Base-by-base conservation (phyloP, 2,329 filamentous ascomycete species). In the Clathrospora elynae region DNA sequence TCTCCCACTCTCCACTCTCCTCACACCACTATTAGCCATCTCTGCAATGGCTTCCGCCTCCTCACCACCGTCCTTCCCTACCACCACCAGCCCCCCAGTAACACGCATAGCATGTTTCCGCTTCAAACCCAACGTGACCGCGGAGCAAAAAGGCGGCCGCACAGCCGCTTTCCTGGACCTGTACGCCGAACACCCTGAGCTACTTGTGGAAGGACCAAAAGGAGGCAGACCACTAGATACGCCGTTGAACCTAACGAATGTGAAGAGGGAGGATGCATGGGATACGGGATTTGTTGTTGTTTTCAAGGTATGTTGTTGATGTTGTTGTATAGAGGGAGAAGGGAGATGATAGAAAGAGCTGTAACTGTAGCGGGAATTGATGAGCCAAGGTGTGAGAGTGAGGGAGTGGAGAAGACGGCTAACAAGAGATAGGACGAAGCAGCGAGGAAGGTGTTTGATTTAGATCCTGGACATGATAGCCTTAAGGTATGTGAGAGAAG, bases 221-320 rank as follows among this genome's bases (percentile, higher is more conserved):
- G 61, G 56, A 4, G 59, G 61, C 0, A 40, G 42, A 5, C 59
- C 58, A 18, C 22, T 62, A 23, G 32, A 58, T 19, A 62, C 58
- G 22, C 51, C 53, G 24, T 33, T 60, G 3, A 46, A 57, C 2
- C 13, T 63, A 37, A 61, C 55, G 10, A 43, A 53, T 19, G 56
- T 63, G 6, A 52, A 58, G 42, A 46, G 58, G 33, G 59, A 61
- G 25, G 44, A 28, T 14, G 49, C 19, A 0, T 61, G 61, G 61
- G 61, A 64, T 49, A 48, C 51, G 17, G 58, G 61, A 9, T 62
- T 64, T 28, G 33, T 62, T 10, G 56, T 59, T 16, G 43, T 49
- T 11, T 64, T 64, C 14, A 64, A 59, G 48, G 57, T 59, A 42
- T 20, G 46, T 49, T 23, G 35, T 18, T 16, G 11, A 23, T 16